Evolutionary conservation across 2,329 filamentous ascomycete genomes (phyloP).

Genomic region (Neopestalotiopsis rosae): DNA sequence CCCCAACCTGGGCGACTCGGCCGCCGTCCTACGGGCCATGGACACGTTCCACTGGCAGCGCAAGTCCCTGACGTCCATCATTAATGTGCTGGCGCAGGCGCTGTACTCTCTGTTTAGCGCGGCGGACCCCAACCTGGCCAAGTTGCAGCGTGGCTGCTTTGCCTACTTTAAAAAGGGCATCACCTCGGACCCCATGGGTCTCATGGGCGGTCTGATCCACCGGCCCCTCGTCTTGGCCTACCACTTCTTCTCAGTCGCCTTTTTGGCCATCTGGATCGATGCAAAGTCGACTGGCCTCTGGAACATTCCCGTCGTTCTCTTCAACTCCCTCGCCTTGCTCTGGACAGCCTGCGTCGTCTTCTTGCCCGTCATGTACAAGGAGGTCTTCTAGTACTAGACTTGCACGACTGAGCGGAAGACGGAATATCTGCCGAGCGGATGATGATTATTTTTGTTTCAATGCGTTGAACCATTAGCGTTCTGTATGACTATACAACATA

Average conservation of each 20-base stretch:
- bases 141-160: conserved; percentile 90
- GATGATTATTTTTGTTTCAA: background rate
- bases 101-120: conserved; percentile 92
- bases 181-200: conserved; percentile 78
- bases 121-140: conserved; percentile 75
- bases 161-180: conserved; percentile 82
- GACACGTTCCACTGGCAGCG: conserved; percentile 83
- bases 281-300: conserved; percentile 55
- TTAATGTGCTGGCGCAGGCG: conserved; percentile 97
- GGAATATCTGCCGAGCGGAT: background rate
- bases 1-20: conserved; percentile 71
- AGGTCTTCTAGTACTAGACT: conserved; percentile 47
- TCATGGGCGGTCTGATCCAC: conserved; percentile 82
- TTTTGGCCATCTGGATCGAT: conserved; percentile 80
- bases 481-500: conserved; percentile 13
- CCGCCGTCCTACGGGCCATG: conserved; percentile 71
- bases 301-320: conserved; percentile 68
- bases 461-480: background rate
- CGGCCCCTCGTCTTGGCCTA: conserved; percentile 80
- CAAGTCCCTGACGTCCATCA: conserved; percentile 82
- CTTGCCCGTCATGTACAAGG: conserved; percentile 78
- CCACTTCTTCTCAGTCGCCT: conserved; percentile 94
- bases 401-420: background rate
- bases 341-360: conserved; percentile 84
- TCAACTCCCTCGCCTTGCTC: conserved; percentile 73